phyloP scores from a whole-genome alignment of 148 eudicot species.

The Drosera capensis region DNA sequence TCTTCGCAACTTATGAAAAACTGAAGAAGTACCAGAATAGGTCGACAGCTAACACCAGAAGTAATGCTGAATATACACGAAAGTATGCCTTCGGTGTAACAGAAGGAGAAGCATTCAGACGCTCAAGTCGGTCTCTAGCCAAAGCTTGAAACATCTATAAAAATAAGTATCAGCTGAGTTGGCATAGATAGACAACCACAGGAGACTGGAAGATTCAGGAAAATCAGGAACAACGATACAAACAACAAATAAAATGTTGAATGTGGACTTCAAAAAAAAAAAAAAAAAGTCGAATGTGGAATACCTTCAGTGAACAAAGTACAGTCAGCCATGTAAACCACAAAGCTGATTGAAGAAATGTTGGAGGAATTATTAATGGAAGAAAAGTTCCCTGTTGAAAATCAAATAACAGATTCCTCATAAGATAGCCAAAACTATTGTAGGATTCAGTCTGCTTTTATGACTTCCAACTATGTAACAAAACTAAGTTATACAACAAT shows the following conservation, averaged over 20 bases:
- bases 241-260: too few relatives aligned
- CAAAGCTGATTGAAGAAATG: conserved; percentile 59
- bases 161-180: conserved; percentile 7
- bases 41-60: conserved; percentile 61
- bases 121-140: conserved; percentile 95
- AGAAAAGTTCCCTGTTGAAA: conserved; percentile 77
- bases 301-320: conserved; percentile 81
- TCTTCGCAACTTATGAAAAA: too few relatives aligned
- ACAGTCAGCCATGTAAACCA: conserved; percentile 81
- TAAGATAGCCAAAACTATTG: not conserved
- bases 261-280: too few relatives aligned
- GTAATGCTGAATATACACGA: conserved; percentile 84
- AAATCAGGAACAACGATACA: conserved; percentile 4
- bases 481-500: too few relatives aligned
- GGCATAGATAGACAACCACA: conserved; percentile 6
- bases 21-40: conserved; percentile 71
- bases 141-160: conserved; percentile 97
- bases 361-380: conserved; percentile 79
- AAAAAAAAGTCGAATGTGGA: too few relatives aligned
- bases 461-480: too few relatives aligned
- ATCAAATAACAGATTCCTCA: not conserved
- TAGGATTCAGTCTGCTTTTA: too few relatives aligned
- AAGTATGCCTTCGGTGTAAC: conserved; percentile 83
- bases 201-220: too few relatives aligned
- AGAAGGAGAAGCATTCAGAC: conserved; percentile 97